Percentiles rank a stretch among this genome's conserved stretches.
Evolutionary conservation across 768 basidiomycete species (phyloP).

Genomic region (Pulveroboletus ravenelii): DNA sequence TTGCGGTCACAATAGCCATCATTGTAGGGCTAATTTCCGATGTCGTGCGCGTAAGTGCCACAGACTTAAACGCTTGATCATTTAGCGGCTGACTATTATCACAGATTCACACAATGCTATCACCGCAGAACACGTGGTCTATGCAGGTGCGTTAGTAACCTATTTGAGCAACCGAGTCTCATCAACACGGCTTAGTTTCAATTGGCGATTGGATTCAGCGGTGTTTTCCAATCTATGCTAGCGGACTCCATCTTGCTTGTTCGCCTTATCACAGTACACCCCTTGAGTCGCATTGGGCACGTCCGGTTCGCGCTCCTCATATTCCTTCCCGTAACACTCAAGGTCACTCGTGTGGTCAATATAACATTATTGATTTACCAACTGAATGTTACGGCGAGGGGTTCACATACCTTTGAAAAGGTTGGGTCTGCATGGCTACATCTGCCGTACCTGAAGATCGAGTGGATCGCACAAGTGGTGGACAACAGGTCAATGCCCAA

Average conservation of each 20-base stretch:
- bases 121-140: constrained; percentile 12
- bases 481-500: constrained; percentile 23
- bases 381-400: not conserved
- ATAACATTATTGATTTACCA: constrained; percentile 10
- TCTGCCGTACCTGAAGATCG: constrained; percentile 28
- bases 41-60: constrained; percentile 1
- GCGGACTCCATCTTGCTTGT: constrained; percentile 22
- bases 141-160: not conserved
- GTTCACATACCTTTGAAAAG: not conserved
- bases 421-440: constrained; percentile 9
- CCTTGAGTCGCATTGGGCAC: constrained; percentile 4
- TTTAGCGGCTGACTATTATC: not conserved
- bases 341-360: constrained; percentile 19
- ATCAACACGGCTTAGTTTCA: constrained; percentile 3
- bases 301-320: constrained; percentile 13
- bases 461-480: constrained; percentile 25
- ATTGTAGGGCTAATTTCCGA: constrained; percentile 5
- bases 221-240: constrained; percentile 19
- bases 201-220: constrained; percentile 19
- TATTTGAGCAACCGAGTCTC: not conserved
- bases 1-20: constrained; percentile 7
- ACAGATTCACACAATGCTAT: constrained; percentile 22
- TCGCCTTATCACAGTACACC: constrained; percentile 20
- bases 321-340: constrained; percentile 17
- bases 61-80: no score